Evolutionary conservation across 164 flowering plant genomes (phyloP).

Genomic region (Macadamia integrifolia): DNA sequence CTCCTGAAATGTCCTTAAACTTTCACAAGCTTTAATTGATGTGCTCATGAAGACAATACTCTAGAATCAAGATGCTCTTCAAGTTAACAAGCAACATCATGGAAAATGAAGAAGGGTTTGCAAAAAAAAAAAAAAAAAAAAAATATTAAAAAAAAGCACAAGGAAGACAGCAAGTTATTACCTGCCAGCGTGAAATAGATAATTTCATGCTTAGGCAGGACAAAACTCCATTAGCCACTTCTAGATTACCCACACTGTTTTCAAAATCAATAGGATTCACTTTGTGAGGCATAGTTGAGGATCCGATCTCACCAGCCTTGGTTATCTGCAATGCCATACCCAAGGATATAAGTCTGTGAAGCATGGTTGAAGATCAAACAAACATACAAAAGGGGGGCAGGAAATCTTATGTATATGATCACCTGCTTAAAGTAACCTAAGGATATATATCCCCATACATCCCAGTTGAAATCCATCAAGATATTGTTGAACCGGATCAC

Average conservation of each 20-base stretch:
- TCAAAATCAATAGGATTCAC: constrained; percentile 99
- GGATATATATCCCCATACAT: constrained; percentile 86
- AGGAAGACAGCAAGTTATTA: constrained; percentile 12
- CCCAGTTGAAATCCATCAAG: constrained; percentile 82
- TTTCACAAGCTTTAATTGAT: background rate
- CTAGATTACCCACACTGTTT: constrained; percentile 97
- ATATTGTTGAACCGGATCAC: constrained; percentile 67
- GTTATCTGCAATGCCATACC: constrained; percentile 49
- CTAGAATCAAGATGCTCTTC: background rate
- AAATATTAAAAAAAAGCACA: background rate
- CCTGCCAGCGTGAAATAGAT: constrained; percentile 98
- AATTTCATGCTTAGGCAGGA: constrained; percentile 70
- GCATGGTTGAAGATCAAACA: background rate
- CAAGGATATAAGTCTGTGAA: background rate
- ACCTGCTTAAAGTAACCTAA: constrained; percentile 93
- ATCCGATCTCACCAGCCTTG: constrained; percentile 96
- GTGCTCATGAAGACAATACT: background rate
- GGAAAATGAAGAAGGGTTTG: background rate
- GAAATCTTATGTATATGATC: constrained; percentile 7
- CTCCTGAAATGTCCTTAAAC: background rate
- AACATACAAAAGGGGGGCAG: background rate
- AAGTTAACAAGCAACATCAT: background rate
- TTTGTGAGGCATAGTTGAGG: constrained; percentile 99
- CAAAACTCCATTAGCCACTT: constrained; percentile 64
- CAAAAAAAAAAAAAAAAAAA: background rate